Evolutionary conservation across 805 yeast genomes (phyloP), one percentile per base, ranked within the genome.

Genomic region (Wickerhamomyces queroliae): DNA sequence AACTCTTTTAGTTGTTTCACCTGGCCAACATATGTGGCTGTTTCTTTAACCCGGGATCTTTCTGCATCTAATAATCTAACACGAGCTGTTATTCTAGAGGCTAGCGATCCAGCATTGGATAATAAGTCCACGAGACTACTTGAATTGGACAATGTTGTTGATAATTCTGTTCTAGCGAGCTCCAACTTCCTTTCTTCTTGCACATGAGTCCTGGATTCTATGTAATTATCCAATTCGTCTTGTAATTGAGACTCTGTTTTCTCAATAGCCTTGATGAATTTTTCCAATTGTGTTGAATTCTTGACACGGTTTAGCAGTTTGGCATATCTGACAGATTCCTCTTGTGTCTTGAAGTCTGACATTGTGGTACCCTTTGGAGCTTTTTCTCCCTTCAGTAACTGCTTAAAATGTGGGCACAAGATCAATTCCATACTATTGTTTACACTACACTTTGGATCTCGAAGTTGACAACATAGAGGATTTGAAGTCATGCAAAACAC

Each of bases 21-120:
- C 43, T 80, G 65, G 28, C 72, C 67, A 4, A 87, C 91, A 53
- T 80, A 87, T 13, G 68, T 63, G 17, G 78, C 68, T 0, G 95
- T 78, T 32, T 70, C 63, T 37, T 70, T 62, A 13, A 90, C 85
- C 28, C 83, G 72, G 5, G 70, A 64, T 44, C 82, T 76, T 52
- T 90, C 95, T 30, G 65, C 64, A 56, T 88, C 95, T 30, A 86
- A 65, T 2, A 78, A 58, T 40, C 83, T 70, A 42, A 90, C 86
- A 45, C 80, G 76, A 31, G 74, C 74, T 2, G 95, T 83, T 37
- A 90, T 74, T 13, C 74, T 66, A 28, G 71, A 65, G 7, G 95
- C 90, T 40, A 80, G 64, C 35, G 72, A 72, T 36, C 83, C 78
- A 1, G 95, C 83, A 31, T 71, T 65, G 6, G 78, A 63, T 37